phyloP scores from a whole-genome alignment of 208 protist species.

The Trypanosoma caninum region DNA sequence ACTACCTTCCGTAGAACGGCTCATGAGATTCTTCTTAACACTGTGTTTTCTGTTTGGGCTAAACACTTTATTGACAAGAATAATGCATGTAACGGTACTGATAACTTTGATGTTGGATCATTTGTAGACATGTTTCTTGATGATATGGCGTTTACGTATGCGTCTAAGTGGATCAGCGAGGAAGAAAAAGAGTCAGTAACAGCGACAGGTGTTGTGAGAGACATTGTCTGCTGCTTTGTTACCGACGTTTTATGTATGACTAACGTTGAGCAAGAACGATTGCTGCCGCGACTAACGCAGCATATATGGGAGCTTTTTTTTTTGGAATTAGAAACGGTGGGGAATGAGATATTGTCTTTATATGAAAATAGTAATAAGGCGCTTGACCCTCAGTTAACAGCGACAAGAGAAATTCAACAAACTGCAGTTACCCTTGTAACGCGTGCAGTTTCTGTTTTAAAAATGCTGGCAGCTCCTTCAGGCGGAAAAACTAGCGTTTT shows the following conservation, averaged over 20 bases:
- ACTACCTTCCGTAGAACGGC: neutral
- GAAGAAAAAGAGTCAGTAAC: neutral
- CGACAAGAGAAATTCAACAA: neutral
- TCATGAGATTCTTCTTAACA: conserved; percentile 10
- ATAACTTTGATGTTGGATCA: neutral
- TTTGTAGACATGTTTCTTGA: conserved; percentile 24
- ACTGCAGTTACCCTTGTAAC: conserved; percentile 6
- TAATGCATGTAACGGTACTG: neutral
- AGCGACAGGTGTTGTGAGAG: neutral
- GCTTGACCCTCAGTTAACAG: neutral
- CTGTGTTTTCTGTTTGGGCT: conserved; percentile 16
- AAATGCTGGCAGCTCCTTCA: conserved; percentile 1
- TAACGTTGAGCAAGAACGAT: conserved; percentile 11
- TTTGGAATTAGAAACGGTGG: conserved; percentile 6
- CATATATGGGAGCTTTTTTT: conserved; percentile 16
- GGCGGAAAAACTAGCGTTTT: neutral
- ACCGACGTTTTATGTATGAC: conserved; percentile 15
- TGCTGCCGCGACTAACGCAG: conserved; percentile 8
- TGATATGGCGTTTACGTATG: conserved; percentile 11
- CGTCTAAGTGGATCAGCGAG: neutral
- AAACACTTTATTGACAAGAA: neutral
- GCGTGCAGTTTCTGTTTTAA: neutral
- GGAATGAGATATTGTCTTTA: conserved; percentile 1
- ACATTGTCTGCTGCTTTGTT: conserved; percentile 9
- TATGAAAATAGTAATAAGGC: neutral